Evolutionary conservation across 129 eudicot genomes (phyloP).

Genomic region (Tagetes patula): DNA sequence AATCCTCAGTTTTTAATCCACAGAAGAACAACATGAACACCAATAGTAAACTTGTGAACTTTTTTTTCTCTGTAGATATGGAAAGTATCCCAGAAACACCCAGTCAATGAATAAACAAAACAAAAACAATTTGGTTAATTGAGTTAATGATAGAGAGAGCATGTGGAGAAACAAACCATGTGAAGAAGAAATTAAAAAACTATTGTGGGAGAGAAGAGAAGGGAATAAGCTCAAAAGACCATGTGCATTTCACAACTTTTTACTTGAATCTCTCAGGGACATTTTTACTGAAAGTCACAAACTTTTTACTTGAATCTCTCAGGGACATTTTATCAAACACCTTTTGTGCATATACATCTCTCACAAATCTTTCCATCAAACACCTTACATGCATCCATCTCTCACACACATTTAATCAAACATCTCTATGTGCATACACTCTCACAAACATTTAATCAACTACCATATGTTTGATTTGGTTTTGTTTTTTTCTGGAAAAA

Average conservation of each 20-base stretch:
- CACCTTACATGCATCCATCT: no score
- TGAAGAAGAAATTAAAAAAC: conserved; percentile 39
- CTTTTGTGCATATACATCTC: no score
- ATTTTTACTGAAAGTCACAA: no score
- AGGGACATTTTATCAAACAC: no score
- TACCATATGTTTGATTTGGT: no score
- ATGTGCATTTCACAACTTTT: conserved; percentile 56
- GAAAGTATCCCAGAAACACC: conserved; percentile 43
- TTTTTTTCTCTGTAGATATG: conserved; percentile 60
- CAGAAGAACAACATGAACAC: conserved; percentile 22
- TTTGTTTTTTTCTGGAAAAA: no score
- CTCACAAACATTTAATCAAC: no score
- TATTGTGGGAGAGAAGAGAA: conserved; percentile 15
- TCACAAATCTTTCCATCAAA: no score
- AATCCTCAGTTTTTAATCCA: conserved; percentile 13
- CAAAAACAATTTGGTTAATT: conserved; percentile 11
- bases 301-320: no score
- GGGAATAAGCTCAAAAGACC: conserved; percentile 57
- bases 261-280: not conserved
- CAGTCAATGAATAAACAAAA: conserved; percentile 54
- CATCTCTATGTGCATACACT: no score
- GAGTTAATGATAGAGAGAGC: conserved; percentile 38
- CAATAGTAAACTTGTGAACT: not conserved
- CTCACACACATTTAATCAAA: no score
- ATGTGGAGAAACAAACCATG: conserved; percentile 54